Base-by-base conservation (phyloP, 1,139 yeast species). In the Candida smagusa region DNA sequence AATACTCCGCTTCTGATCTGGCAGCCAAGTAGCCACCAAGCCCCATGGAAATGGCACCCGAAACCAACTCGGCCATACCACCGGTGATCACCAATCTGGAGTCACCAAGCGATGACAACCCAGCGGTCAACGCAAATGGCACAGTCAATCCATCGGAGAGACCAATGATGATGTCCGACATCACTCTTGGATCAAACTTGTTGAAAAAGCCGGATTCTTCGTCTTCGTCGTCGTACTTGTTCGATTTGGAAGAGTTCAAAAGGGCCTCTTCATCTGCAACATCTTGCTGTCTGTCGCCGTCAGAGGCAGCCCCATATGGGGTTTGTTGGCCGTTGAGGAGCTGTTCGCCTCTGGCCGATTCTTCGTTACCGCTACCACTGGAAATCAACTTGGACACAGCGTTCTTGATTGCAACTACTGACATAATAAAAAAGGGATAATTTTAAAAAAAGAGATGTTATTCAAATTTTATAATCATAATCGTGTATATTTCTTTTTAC, bases 11-110 rank as follows among this genome's bases (percentile, higher is more conserved):
- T 61, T 84, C 94, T n/a, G 85, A 78, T 53, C 81, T 80, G 25
- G 92, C 92, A 30, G 92, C 94, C 45, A 84, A 67, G 56, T 73
- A 84, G 12, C 94, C 94, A 43, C 94, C 94, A 42, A 84, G 73
- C 3, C 94, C 94, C 94, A 84, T 84, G 19, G 90, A 83, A 30
- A 84, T 84, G 31, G 92, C 87, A 31, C 94, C 94, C 4, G 88
- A 80, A 4, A 84, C 86, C 52, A 84, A 68, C 59, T 84, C 94
- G 3, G 92, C 92, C 77, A 84, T 77, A 28, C 92, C 94, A 70
- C 92, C 94, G 16, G 92, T 83, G 38, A 84, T 83, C 28, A 84
- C 94, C 52, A 84, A 68, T 54, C 73, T 79, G 11, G 89, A 67
- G 53, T 82, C 84, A 41, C 94, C 94, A 41, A 84, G 67, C 1